A percentile compares a stretch with the other conserved stretches of the same genome.
These are phyloP conservation scores for Saccharata proteae DNA, from an alignment of 2,329 filamentous ascomycete genomes.

Conservation along the genomic window DNA sequence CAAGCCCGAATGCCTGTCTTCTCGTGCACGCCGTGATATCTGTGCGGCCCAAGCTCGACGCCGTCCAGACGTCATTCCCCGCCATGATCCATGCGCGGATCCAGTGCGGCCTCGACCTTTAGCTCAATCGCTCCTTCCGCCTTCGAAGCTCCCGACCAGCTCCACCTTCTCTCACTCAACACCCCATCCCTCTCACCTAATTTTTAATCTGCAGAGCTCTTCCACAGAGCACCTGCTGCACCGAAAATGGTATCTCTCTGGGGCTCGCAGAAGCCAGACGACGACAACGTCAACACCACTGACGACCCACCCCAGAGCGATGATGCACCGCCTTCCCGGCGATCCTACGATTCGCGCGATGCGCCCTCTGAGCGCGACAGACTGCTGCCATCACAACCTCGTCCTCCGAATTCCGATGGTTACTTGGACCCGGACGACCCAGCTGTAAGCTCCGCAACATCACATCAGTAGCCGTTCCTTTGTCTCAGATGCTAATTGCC, in stretches of 20 bases:
- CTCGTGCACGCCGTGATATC: too few species aligned
- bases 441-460: constrained; percentile 43
- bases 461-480: not conserved
- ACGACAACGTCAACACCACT: constrained; percentile 20
- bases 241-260: constrained; percentile 47
- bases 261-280: constrained; percentile 39
- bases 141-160: too few species aligned
- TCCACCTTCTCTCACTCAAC: too few species aligned
- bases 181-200: too few species aligned
- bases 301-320: constrained; percentile 11
- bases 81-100: too few species aligned
- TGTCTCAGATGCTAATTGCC: constrained; percentile 12
- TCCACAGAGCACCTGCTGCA: too few species aligned
- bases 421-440: constrained; percentile 71
- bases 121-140: too few species aligned
- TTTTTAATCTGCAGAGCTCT: too few species aligned
- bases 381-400: constrained; percentile 44
- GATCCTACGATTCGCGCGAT: constrained; percentile 26
- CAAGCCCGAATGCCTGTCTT: too few species aligned
- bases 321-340: constrained; percentile 14
- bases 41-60: too few species aligned
- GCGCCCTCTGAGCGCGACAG: constrained; percentile 50
- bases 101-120: too few species aligned
- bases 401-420: constrained; percentile 48
- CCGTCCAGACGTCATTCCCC: too few species aligned